Conservation (phyloP, 2,329 filamentous ascomycete genomes). For the Myriosclerotinia duriaeana region DNA sequence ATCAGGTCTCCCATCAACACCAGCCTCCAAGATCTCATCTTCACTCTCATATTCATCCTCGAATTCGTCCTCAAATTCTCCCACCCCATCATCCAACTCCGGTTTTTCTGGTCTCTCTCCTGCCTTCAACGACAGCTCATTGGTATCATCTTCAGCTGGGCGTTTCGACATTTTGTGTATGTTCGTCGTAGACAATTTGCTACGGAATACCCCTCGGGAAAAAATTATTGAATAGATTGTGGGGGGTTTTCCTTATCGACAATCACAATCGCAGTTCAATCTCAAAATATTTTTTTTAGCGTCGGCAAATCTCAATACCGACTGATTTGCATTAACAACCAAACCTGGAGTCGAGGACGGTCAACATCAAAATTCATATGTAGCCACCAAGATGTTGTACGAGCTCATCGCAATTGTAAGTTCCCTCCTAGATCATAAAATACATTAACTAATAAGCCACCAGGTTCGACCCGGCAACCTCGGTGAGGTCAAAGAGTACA, state of each 20-base stretch:
- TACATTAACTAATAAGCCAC: slow-evolving; percentile 28
- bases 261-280: slow-evolving; percentile 23
- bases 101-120: slow-evolving; percentile 63
- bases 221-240: slow-evolving; percentile 20
- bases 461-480: slow-evolving; percentile 91
- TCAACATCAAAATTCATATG: slow-evolving; percentile 26
- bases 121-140: slow-evolving; percentile 55
- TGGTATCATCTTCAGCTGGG: slow-evolving; percentile 50
- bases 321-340: slow-evolving; percentile 9
- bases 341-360: slow-evolving; percentile 8
- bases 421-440: slow-evolving; percentile 27
- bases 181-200: slow-evolving; percentile 15
- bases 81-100: slow-evolving; percentile 60
- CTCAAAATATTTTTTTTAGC: slow-evolving; percentile 23
- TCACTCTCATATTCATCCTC: slow-evolving; percentile 88
- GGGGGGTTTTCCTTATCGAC: slow-evolving; percentile 32
- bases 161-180: slow-evolving; percentile 58
- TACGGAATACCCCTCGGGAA: slow-evolving; percentile 12
- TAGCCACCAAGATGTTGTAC: slow-evolving; percentile 74
- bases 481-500: slow-evolving; percentile 91
- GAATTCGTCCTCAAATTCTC: slow-evolving; percentile 94
- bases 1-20: slow-evolving; percentile 88
- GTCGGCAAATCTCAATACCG: slow-evolving; percentile 12
- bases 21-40: slow-evolving; percentile 91
- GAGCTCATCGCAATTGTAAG: slow-evolving; percentile 93